Base-by-base conservation (phyloP, 2,329 filamentous ascomycete genomes). In the Byssothecium circinans region DNA sequence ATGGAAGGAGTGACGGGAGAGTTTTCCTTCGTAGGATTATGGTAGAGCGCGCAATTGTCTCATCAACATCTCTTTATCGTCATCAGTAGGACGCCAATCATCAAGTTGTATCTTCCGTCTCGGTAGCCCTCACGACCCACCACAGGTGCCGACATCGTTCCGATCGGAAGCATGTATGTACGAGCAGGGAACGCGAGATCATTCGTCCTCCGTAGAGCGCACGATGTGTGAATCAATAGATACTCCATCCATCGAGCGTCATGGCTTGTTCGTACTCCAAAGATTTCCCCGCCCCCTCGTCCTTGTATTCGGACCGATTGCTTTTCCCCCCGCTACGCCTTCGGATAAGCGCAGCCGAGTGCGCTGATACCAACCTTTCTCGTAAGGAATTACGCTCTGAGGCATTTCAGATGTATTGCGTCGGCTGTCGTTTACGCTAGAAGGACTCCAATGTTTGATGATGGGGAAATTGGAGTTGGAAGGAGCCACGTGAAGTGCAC, bases 391-490 rank as follows among this genome's bases (percentile, higher is more conserved):
- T 25, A 5, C 27, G 17, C 4, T 8, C 27, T 8, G 11, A n/a
- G 30, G 11, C 33, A 36, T 18, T 10, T 5, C 19, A 22, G 14
- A 36, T 18, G 35, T 22, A 2, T 15, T 32, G 23, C 35, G 25
- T 44, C 48, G 48, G 48, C 40, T 51, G 25, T 51, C 48, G 48
- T 34, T 47, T 51, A 40, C 48, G 48, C 48, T 51, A 51, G 17
- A 20, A 14, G 17, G 38, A 11, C 25, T 8, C 6, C 22, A 30
- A 23, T 7, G 25, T 25, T n/a, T n/a, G 8, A 43, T 22, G 17
- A 20, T 22, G 30, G 18, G 7, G 32, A 23, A 10, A 25, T 43
- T n/a, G n/a, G n/a, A n/a, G n/a, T n/a, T n/a, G n/a, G n/a, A n/a
- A n/a, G n/a, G n/a, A n/a, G n/a, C 11, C 10, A 20, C 6, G 19